Percentiles rank a stretch among this genome's conserved stretches.
Conservation (phyloP, 805 yeast species). For the Ogataea salicorniae region DNA sequence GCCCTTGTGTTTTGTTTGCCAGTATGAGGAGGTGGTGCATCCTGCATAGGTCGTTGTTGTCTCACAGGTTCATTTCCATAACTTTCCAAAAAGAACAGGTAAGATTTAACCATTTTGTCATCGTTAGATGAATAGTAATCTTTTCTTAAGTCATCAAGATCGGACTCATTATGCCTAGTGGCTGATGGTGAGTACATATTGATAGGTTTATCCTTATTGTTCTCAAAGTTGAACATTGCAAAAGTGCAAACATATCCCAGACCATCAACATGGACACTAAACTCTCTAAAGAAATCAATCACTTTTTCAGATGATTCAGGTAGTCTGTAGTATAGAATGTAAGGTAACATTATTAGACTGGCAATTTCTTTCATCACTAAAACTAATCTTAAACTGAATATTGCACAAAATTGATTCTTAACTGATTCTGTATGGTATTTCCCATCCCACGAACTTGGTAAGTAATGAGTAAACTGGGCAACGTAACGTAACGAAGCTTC, state of each 20-base stretch:
- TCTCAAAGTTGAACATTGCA: slow-evolving; percentile 85
- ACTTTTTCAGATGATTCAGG: slow-evolving; percentile 70
- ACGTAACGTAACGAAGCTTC: slow-evolving; percentile 79
- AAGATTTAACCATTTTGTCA: slow-evolving; percentile 89
- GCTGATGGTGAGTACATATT: slow-evolving; percentile 7
- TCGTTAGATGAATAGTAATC: slow-evolving; percentile 52
- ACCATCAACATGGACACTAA: slow-evolving; percentile 87
- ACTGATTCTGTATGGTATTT: slow-evolving; percentile 79
- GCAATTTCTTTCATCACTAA: slow-evolving; percentile 72
- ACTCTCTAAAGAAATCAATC: slow-evolving; percentile 87
- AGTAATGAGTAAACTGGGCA: slow-evolving; percentile 82
- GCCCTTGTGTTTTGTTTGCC: neutral
- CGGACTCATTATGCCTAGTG: slow-evolving; percentile 19
- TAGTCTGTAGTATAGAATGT: slow-evolving; percentile 79
- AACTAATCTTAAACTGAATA: slow-evolving; percentile 69
- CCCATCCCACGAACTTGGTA: slow-evolving; percentile 85
- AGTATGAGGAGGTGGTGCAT: neutral
- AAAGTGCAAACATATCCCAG: slow-evolving; percentile 90
- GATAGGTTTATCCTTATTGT: slow-evolving; percentile 35
- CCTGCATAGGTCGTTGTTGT: slow-evolving; percentile 1
- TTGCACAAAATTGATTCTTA: slow-evolving; percentile 71
- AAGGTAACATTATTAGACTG: slow-evolving; percentile 81
- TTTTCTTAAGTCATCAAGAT: slow-evolving; percentile 29
- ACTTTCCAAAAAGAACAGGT: slow-evolving; percentile 80
- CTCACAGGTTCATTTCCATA: slow-evolving; percentile 49